Percentiles rank a stretch among this genome's conserved stretches.
phyloP scores from a whole-genome alignment of 768 basidiomycete species.

The Tulasnella sp. region DNA sequence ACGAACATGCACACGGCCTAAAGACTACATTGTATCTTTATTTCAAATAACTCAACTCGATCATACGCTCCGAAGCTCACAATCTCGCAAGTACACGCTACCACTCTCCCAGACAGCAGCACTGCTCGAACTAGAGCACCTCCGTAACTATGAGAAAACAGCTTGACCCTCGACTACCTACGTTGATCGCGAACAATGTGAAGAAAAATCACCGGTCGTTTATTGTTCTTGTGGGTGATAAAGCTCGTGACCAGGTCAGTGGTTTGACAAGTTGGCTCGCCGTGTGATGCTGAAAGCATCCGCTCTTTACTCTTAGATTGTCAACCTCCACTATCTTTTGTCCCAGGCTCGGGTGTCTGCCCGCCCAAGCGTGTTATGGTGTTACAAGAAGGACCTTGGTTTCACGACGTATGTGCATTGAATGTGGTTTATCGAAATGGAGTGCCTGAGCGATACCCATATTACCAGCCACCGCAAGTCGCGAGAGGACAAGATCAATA shows the following conservation, averaged over 20 bases:
- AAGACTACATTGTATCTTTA: not conserved
- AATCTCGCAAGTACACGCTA: too few relatives aligned
- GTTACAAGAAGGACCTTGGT: slow-evolving; percentile 96
- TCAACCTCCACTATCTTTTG: slow-evolving; percentile 90
- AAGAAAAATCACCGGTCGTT: slow-evolving; percentile 88
- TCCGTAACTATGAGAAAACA: slow-evolving; percentile 26
- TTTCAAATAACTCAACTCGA: not conserved
- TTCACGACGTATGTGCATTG: slow-evolving; percentile 67
- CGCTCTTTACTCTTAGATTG: slow-evolving; percentile 40
- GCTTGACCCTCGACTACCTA: slow-evolving; percentile 85
- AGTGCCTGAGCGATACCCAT: not conserved
- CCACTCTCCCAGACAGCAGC: too few relatives aligned
- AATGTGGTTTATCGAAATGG: not conserved
- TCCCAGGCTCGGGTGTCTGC: slow-evolving; percentile 85
- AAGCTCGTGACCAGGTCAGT: slow-evolving; percentile 76
- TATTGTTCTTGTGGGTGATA: slow-evolving; percentile 93
- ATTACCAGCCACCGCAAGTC: slow-evolving; percentile 78
- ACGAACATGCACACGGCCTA: not conserved
- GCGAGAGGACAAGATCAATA: slow-evolving; percentile 90
- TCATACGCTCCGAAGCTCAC: too few relatives aligned
- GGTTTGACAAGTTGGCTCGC: not conserved
- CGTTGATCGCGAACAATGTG: slow-evolving; percentile 87
- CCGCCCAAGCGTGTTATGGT: slow-evolving; percentile 89
- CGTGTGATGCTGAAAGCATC: not conserved
- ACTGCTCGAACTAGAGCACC: not conserved